Evolutionary conservation across 2,329 filamentous ascomycete genomes (phyloP), one percentile per base, ranked within the genome.

Genomic region (Mariannaea sp.): DNA sequence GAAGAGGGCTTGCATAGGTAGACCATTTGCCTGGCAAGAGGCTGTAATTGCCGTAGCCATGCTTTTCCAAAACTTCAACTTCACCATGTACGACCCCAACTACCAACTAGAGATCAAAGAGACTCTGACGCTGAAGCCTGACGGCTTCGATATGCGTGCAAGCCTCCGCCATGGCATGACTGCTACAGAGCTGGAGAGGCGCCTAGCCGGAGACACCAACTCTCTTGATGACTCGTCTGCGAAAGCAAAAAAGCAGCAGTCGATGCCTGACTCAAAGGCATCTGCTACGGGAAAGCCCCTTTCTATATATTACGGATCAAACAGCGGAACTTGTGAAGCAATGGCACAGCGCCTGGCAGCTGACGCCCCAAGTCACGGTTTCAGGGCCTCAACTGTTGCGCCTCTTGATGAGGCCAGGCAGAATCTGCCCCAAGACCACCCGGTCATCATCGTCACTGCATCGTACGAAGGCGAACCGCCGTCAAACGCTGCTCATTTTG

Each of bases 21-120:
- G 87, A 1, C 78, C 83, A 0, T 92, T 92, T 66, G 87, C 88
- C 1, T 88, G 85, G 85, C 88, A 92, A 65, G 89, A 92, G 70
- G 78, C 81, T 2, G 67, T 87, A 5, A 71, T 90, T 1, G 78
- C 80, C 7, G 75, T 85, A 60, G 82, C 84, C 0, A 78, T 88
- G 61, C 67, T 90, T 10, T 74, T 91, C 52, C 87, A 90, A 62
- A 88, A 86, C 63, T 90, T 91, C 72, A 81, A 89, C 60, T 83
- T 91, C 54, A 75, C 77, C 42, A 69, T 85, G 32, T 81, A 58
- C 26, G 62, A 91, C 56, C 80, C 85, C 0, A 76, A 73, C 56
- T 89, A 88, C 59, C 66, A 77, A 30, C 68, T 88, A 12, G 65
- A 78, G 49, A 71, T 84, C 57, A 78, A 82, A 59, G 75, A 80